phyloP scores from a whole-genome alignment of 345 rosid species.

The Pistacia vera region DNA sequence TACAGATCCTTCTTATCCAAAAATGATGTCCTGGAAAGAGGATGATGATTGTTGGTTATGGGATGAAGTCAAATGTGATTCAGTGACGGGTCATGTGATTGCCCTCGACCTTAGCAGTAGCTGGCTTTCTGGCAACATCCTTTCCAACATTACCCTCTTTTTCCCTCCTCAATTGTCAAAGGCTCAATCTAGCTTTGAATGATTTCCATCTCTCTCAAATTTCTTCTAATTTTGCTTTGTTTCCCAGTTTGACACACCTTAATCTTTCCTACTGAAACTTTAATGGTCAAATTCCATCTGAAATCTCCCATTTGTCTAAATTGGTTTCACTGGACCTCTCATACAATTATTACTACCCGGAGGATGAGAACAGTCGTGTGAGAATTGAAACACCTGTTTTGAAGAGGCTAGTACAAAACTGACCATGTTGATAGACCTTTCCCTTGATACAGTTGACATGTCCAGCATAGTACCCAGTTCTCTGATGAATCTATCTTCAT shows the following conservation, averaged over 20 bases:
- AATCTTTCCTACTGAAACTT: neutral
- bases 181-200: conserved; percentile 25
- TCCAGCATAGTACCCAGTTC: neutral
- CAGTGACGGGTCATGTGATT: conserved; percentile 20
- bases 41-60: conserved; percentile 28
- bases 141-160: too few species aligned
- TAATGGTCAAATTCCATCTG: conserved; percentile 13
- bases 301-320: conserved; percentile 18
- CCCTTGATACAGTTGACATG: neutral
- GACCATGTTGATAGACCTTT: neutral
- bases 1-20: neutral
- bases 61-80: conserved; percentile 36
- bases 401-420: neutral
- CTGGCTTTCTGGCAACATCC: too few species aligned
- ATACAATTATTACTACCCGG: too few species aligned
- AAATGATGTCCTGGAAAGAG: conserved; percentile 22
- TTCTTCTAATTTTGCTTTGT: conserved; percentile 5
- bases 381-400: neutral
- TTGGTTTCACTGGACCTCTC: conserved; percentile 14
- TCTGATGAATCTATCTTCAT: neutral
- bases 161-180: too few species aligned
- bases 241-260: conserved; percentile 3
- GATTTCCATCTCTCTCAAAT: conserved; percentile 14
- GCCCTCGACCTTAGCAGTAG: conserved; percentile 21
- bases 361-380: neutral